phyloP scores from a whole-genome alignment of 164 flowering plant species.

The Vitis cinerea region DNA sequence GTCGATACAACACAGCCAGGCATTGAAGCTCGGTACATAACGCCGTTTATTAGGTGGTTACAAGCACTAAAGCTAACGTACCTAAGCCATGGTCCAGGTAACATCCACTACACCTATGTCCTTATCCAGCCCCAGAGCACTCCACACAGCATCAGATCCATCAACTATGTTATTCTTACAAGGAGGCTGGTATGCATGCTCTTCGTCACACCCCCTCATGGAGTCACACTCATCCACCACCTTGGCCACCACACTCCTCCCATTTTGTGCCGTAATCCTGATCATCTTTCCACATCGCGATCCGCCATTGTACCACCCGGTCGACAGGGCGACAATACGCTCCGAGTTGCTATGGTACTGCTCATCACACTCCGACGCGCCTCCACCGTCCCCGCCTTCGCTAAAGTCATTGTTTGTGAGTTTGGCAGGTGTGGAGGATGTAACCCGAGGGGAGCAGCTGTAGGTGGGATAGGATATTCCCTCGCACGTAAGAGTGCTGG shows the following conservation, averaged over 20 bases:
- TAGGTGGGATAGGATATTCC: slow-evolving; percentile 10
- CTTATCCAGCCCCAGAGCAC: slow-evolving; percentile 24
- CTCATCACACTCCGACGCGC: slow-evolving; percentile 29
- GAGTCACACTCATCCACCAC: slow-evolving; percentile 52
- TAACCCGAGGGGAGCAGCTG: slow-evolving; percentile 36
- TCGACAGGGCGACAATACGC: slow-evolving; percentile 37
- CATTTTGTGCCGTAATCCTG: slow-evolving; percentile 21
- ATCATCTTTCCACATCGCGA: slow-evolving; percentile 31
- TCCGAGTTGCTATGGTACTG: slow-evolving; percentile 20
- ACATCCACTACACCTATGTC: slow-evolving; percentile 15
- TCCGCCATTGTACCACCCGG: slow-evolving; percentile 30
- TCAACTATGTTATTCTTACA: slow-evolving; percentile 37
- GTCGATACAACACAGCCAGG: too few species aligned
- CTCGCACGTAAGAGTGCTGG: neutral
- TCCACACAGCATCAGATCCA: slow-evolving; percentile 42
- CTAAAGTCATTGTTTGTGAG: slow-evolving; percentile 29
- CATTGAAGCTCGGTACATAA: too few species aligned
- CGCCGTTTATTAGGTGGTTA: neutral
- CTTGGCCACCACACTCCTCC: slow-evolving; percentile 26
- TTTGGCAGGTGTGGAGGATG: slow-evolving; percentile 24
- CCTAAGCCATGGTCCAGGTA: slow-evolving; percentile 36
- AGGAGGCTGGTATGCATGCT: slow-evolving; percentile 32
- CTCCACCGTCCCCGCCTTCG: slow-evolving; percentile 31
- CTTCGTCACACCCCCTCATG: slow-evolving; percentile 33
- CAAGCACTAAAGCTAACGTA: neutral